These are phyloP conservation scores for Asterochloris sp. DNA, from an alignment of 139 green algal species.

Conservation along the genomic window DNA sequence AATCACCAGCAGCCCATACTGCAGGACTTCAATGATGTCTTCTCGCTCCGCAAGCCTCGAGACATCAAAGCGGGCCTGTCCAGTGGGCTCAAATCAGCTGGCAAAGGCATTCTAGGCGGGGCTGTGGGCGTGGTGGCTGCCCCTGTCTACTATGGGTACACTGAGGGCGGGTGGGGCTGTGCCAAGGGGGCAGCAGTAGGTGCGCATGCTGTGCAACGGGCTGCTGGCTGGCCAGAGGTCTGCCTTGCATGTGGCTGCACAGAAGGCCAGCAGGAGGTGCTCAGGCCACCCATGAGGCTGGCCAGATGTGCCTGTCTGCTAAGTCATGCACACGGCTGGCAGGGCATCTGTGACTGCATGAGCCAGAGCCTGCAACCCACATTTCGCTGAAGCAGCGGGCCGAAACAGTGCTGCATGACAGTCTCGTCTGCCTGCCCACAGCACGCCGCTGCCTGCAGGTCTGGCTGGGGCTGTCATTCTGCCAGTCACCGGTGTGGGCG, in stretches of 20 bases:
- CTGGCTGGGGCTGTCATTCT: slow-evolving; percentile 72
- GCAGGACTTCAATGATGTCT: slow-evolving; percentile 21
- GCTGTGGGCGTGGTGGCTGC: slow-evolving; percentile 66
- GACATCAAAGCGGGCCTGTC: slow-evolving; percentile 44
- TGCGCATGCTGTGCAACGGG: slow-evolving; percentile 16
- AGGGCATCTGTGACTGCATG: too few relatives aligned
- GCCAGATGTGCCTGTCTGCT: too few relatives aligned
- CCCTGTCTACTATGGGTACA: slow-evolving; percentile 59
- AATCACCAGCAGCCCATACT: too few relatives aligned
- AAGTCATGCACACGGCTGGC: too few relatives aligned
- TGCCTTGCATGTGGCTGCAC: not conserved
- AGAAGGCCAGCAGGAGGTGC: not conserved
- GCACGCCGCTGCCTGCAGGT: slow-evolving; percentile 29
- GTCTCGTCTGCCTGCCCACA: not conserved
- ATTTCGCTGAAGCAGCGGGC: too few relatives aligned
- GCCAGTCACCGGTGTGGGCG: slow-evolving; percentile 68
- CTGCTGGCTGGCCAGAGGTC: not conserved
- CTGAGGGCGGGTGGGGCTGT: slow-evolving; percentile 69
- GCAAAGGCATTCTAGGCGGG: slow-evolving; percentile 52
- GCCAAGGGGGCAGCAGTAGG: slow-evolving; percentile 70
- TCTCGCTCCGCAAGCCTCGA: slow-evolving; percentile 38
- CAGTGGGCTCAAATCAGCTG: slow-evolving; percentile 37
- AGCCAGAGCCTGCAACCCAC: too few relatives aligned
- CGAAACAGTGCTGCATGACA: not conserved
- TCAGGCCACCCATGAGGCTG: too few relatives aligned